phyloP scores from a whole-genome alignment of 768 basidiomycete genomes.

The Xerocomus potaroensis region DNA sequence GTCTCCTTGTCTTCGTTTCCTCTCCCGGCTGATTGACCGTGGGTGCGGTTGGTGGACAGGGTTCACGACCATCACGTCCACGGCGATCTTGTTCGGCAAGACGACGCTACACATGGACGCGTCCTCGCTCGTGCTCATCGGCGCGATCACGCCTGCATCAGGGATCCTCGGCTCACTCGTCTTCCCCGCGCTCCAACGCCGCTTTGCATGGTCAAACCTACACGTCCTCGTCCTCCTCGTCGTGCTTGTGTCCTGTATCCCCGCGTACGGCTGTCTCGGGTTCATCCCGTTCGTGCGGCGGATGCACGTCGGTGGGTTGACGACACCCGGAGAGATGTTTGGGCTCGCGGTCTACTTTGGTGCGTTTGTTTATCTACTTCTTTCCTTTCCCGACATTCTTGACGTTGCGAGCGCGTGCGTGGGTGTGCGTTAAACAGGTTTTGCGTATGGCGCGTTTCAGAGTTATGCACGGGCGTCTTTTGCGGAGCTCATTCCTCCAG shows the following conservation, averaged over 20 bases:
- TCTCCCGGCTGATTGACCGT: too few relatives aligned
- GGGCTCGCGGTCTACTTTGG: conserved; percentile 80
- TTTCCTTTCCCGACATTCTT: too few relatives aligned
- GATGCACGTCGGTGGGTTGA: conserved; percentile 63
- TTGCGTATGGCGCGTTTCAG: conserved; percentile 88
- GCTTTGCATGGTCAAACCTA: conserved; percentile 61
- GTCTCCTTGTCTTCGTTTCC: conserved; percentile 35
- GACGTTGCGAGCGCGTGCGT: too few relatives aligned
- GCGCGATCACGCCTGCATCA: conserved; percentile 67
- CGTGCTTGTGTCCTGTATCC: conserved; percentile 59
- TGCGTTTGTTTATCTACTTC: too few relatives aligned
- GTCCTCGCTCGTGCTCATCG: conserved; percentile 73
- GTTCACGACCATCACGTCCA: conserved; percentile 90
- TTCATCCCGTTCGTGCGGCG: conserved; percentile 55
- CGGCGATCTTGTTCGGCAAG: conserved; percentile 89
- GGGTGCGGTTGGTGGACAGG: too few relatives aligned
- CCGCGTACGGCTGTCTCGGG: conserved; percentile 79
- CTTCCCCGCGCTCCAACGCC: conserved; percentile 72
- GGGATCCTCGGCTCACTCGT: conserved; percentile 84
- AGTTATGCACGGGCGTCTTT: conserved; percentile 85
- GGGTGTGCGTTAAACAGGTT: too few relatives aligned
- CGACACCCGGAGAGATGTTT: conserved; percentile 82
- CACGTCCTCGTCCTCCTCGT: conserved; percentile 65
- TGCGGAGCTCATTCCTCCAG: conserved; percentile 79
- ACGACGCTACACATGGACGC: conserved; percentile 80